Evolutionary conservation across 1,139 yeast genomes (phyloP).

Genomic region (Schizosaccharomyces versatilis): DNA sequence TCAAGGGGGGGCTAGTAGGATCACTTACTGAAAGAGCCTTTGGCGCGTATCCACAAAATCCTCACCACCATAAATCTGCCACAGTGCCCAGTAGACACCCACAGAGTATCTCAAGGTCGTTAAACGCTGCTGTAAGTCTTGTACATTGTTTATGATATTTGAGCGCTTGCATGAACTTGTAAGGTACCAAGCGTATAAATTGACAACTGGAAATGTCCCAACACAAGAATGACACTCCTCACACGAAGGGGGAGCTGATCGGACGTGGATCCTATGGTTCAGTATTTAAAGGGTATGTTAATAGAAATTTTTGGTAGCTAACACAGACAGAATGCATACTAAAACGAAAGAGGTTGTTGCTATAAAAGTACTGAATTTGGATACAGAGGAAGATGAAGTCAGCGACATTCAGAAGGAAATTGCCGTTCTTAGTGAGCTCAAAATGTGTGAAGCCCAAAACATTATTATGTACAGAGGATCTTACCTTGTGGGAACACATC

Average conservation of each 20-base stretch:
- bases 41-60: no score
- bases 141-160: no score
- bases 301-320: constrained; percentile 9
- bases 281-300: constrained; percentile 56
- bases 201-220: not conserved
- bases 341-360: constrained; percentile 64
- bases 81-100: no score
- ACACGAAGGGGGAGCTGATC: constrained; percentile 67
- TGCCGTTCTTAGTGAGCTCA: constrained; percentile 60
- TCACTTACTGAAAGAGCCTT: no score
- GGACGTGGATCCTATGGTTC: constrained; percentile 95
- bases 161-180: no score
- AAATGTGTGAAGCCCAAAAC: constrained; percentile 49
- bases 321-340: constrained; percentile 21
- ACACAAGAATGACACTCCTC: constrained; percentile 18
- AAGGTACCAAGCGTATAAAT: no score
- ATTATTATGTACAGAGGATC: constrained; percentile 86
- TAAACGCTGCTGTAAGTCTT: no score
- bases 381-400: constrained; percentile 85
- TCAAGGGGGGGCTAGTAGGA: no score
- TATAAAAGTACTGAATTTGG: constrained; percentile 75
- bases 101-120: no score
- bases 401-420: constrained; percentile 87
- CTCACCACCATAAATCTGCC: no score
- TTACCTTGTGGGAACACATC: constrained; percentile 58